Evolutionary conservation across 768 basidiomycete species (phyloP).

Genomic region (Russula sp.): DNA sequence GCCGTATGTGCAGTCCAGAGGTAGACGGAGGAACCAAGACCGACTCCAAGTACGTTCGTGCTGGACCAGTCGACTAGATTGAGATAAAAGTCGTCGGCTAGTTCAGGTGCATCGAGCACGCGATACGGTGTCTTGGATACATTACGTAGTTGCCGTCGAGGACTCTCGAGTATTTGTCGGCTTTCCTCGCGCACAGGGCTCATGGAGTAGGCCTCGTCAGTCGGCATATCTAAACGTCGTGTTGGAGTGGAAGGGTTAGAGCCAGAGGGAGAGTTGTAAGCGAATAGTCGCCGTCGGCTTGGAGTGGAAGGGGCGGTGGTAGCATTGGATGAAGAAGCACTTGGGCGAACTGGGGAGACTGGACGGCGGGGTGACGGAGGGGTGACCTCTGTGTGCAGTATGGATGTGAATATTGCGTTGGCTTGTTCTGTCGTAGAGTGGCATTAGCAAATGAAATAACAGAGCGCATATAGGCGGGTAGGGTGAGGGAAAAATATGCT

Average conservation of each 20-base stretch:
- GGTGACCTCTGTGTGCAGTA: slow-evolving; percentile 73
- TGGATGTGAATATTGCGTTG: slow-evolving; percentile 71
- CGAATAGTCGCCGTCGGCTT: slow-evolving; percentile 55
- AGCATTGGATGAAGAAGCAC: slow-evolving; percentile 27
- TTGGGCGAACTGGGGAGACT: slow-evolving; percentile 44
- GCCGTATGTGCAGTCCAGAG: slow-evolving; percentile 96
- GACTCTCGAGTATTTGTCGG: slow-evolving; percentile 76
- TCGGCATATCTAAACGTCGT: slow-evolving; percentile 71
- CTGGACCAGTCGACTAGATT: slow-evolving; percentile 97
- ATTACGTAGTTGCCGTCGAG: slow-evolving; percentile 70
- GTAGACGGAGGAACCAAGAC: slow-evolving; percentile 87
- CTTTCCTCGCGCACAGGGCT: slow-evolving; percentile 84
- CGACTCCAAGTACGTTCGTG: slow-evolving; percentile 92
- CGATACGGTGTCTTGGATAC: slow-evolving; percentile 96
- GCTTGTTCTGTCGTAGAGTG: slow-evolving; percentile 58
- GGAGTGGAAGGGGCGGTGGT: slow-evolving; percentile 38
- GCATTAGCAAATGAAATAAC: slow-evolving; percentile 23
- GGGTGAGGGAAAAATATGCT: neutral
- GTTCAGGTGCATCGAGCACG: slow-evolving; percentile 93
- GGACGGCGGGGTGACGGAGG: slow-evolving; percentile 60
- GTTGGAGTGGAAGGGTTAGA: slow-evolving; percentile 50
- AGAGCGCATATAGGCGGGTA: slow-evolving; percentile 23
- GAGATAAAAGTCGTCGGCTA: slow-evolving; percentile 97
- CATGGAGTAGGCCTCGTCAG: slow-evolving; percentile 84
- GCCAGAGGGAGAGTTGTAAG: slow-evolving; percentile 55